These are phyloP conservation scores for Erythrophleum fordii DNA, from an alignment of 306 rosid species.

Conservation along the genomic window DNA sequence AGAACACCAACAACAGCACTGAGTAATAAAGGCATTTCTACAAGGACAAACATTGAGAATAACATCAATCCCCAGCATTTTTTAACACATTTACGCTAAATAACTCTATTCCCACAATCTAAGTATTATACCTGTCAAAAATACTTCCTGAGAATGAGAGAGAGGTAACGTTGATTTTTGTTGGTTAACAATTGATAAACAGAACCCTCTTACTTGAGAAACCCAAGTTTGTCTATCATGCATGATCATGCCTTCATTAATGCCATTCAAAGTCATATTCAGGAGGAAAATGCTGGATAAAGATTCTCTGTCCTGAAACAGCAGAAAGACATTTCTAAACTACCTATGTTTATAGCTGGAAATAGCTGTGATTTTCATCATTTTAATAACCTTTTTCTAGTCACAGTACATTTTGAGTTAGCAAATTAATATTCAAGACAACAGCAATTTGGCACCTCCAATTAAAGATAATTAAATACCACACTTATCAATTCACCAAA, in stretches of 20 bases:
- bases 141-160: conserved; percentile 62
- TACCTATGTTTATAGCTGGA: conserved; percentile 24
- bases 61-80: conserved; percentile 34
- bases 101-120: conserved; percentile 28
- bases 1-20: conserved; percentile 71
- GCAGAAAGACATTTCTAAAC: conserved; percentile 35
- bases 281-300: conserved; percentile 56
- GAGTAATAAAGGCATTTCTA: conserved; percentile 75
- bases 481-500: neutral
- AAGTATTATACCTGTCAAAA: conserved; percentile 63
- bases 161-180: conserved; percentile 65
- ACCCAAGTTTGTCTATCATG: conserved; percentile 60
- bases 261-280: conserved; percentile 49
- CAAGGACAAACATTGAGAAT: conserved; percentile 36
- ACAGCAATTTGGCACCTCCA: conserved; percentile 30
- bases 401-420: conserved; percentile 11
- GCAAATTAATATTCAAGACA: conserved; percentile 29
- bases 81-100: conserved; percentile 38
- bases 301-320: conserved; percentile 70
- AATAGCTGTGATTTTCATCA: conserved; percentile 1
- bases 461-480: conserved; percentile 7
- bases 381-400: conserved; percentile 9
- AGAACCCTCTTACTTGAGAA: conserved; percentile 65
- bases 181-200: conserved; percentile 64
- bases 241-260: conserved; percentile 47